These are phyloP conservation scores for Fonsecaea erecta DNA, from an alignment of 2,329 filamentous ascomycete genomes.

Conservation along the genomic window DNA sequence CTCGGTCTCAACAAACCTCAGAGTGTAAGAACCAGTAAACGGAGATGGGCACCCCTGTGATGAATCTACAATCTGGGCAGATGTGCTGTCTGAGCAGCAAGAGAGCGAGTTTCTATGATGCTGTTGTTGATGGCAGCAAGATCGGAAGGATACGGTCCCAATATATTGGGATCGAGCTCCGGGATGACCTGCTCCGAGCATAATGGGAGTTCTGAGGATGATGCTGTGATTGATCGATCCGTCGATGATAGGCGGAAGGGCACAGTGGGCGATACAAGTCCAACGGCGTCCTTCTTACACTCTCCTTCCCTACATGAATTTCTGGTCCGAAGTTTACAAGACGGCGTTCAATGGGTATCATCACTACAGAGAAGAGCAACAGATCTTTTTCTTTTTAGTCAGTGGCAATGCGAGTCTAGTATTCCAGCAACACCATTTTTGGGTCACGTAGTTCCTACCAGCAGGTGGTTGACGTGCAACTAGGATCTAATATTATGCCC, in stretches of 20 bases:
- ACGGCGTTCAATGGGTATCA: conserved; percentile 24
- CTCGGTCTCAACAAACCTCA: conserved; percentile 80
- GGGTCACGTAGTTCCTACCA: background rate
- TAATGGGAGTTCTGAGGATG: conserved; percentile 25
- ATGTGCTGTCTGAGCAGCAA: background rate
- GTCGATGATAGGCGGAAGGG: background rate
- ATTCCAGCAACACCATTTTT: conserved; percentile 4
- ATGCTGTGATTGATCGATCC: conserved; percentile 12
- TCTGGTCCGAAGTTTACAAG: background rate
- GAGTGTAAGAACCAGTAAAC: conserved; percentile 73
- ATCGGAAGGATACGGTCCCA: conserved; percentile 15
- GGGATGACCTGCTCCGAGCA: conserved; percentile 25
- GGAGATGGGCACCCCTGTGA: background rate
- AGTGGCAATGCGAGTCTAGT: conserved; percentile 6
- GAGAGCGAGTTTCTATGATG: background rate
- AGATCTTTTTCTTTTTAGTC: conserved; percentile 9
- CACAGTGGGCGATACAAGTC: conserved; percentile 4
- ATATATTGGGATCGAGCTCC: conserved; percentile 7
- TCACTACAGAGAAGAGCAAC: conserved; percentile 15
- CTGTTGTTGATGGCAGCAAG: conserved; percentile 5
- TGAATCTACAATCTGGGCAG: conserved; percentile 1
- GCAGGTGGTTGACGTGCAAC: background rate
- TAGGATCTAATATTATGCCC: too few relatives aligned
- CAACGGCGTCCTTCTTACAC: conserved; percentile 13
- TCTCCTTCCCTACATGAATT: conserved; percentile 2